Base-by-base conservation (phyloP, 495 filamentous ascomycete species). In the Letharia columbiana region DNA sequence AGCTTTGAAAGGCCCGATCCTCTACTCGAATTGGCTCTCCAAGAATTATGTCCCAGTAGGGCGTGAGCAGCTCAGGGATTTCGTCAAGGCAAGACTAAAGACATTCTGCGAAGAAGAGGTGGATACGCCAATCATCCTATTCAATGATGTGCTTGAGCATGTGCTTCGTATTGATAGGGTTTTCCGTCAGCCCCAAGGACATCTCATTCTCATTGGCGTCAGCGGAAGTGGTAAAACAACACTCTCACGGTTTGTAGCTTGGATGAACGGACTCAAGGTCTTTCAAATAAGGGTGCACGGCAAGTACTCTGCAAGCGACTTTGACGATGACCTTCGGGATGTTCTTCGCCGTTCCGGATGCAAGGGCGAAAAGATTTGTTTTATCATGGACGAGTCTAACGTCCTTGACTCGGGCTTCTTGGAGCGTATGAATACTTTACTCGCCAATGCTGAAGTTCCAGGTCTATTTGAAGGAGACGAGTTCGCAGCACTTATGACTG, bases 41-140 rank as follows among this genome's bases (percentile, higher is more conserved):
- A 98, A 96, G 83, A 87, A 99, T 74, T 99, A 99, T 72, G 86
- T 98, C 33, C 92, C 94, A 33, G 94, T 99, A 59, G 94, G 95
- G 65, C 89, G 94, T 70, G 92, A 97, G 72, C 87, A 90, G 66
- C 82, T 99, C 1, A 89, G 94, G 68, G 92, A 97, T 65, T 98
- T 98, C 70, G 95, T 98, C 73, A 98, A 97, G 76, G 95, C 94
- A 47, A 86, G 94, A 72, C 84, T 99, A 41, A 92, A 87, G 81
- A 99, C 95, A 1, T 99, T 99, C 83, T 99, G 94, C 72, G 94
- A 99, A 71, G 94, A 99, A 83, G 94, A 99, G 73, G 92, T 99
- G 31, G 94, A 99, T 74, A 95, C 98, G 54, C 94, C 95, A 50
- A 84, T 99, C 52, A 92, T 99, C 66, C 78, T 98, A 60, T 99